phyloP scores from a whole-genome alignment of 176 grass and related monocot genomes.

The Oryza glumipatula region DNA sequence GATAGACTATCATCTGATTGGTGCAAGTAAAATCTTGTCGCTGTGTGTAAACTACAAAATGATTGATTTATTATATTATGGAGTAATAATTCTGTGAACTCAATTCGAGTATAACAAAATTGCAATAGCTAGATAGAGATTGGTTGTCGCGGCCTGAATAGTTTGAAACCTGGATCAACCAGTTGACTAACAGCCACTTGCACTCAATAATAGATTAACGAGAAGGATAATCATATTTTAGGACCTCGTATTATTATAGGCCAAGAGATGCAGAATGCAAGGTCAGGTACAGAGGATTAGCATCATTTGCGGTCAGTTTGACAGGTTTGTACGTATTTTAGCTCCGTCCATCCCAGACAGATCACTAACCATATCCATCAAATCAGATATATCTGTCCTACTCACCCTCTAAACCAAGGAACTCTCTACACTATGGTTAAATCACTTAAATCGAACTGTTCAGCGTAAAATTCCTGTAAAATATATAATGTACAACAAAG shows the following conservation, averaged over 20 bases:
- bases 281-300: background rate
- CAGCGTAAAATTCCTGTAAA: no score
- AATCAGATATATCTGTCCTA: background rate
- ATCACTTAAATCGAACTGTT: no score
- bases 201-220: background rate
- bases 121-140: background rate
- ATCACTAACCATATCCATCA: background rate
- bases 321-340: background rate
- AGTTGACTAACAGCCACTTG: background rate
- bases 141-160: background rate
- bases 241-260: background rate
- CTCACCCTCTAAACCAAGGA: no score
- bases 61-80: background rate
- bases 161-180: background rate
- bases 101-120: background rate
- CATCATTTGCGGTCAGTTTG: background rate
- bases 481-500: no score
- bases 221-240: background rate
- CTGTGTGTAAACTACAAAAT: background rate
- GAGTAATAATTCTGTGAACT: background rate
- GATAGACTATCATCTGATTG: background rate
- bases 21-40: background rate
- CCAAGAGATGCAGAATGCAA: background rate
- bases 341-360: background rate
- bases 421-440: no score